Conservation (phyloP, 2,329 filamentous ascomycete species). For the Bisporella sp. region DNA sequence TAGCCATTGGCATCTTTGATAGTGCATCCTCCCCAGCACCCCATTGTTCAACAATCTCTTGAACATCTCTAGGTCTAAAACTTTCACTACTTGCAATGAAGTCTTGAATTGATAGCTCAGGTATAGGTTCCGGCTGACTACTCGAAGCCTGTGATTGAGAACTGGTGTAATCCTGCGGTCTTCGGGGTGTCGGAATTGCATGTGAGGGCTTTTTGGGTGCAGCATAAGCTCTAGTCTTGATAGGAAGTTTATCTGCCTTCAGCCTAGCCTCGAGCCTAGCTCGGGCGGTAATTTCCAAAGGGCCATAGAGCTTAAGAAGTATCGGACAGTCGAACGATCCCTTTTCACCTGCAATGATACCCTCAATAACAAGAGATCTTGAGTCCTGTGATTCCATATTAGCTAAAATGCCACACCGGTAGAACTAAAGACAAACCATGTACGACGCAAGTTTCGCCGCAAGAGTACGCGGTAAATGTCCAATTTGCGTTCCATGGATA, state of each 20-base stretch:
- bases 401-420: background rate
- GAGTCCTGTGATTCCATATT: constrained; percentile 37
- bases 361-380: constrained; percentile 59
- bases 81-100: constrained; percentile 60
- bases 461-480: constrained; percentile 63
- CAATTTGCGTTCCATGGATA: constrained; percentile 67
- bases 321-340: constrained; percentile 66
- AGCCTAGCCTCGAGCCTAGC: constrained; percentile 52
- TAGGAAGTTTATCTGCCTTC: constrained; percentile 56
- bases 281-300: constrained; percentile 45
- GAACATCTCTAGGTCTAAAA: constrained; percentile 60
- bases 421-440: constrained; percentile 42
- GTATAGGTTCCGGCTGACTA: constrained; percentile 10
- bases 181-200: constrained; percentile 42
- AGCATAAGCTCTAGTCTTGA: constrained; percentile 24
- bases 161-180: constrained; percentile 15
- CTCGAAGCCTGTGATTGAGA: constrained; percentile 15
- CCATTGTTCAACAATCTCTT: constrained; percentile 59
- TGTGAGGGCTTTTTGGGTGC: constrained; percentile 43
- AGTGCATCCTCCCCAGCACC: constrained; percentile 53
- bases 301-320: constrained; percentile 61
- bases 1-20: constrained; percentile 62
- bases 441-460: constrained; percentile 69
- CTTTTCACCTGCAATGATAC: constrained; percentile 59
- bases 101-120: constrained; percentile 34